Percentiles rank a stretch among this genome's conserved stretches.
Conservation (phyloP, 2,329 filamentous ascomycete genomes). For the Claviceps africana region DNA sequence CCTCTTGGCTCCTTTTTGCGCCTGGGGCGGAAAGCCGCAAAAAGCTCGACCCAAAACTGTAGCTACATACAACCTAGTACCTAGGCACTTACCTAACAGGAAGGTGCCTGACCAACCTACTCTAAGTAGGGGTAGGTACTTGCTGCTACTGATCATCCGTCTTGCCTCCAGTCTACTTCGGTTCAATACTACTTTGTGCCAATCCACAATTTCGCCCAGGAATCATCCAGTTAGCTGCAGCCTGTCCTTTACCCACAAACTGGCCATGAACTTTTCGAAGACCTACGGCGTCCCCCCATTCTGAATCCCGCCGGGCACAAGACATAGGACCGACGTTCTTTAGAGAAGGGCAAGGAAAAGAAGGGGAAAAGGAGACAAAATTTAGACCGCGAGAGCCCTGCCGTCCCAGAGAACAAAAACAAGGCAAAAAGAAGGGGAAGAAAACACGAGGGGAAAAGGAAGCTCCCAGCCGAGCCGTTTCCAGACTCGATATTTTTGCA, state of each 20-base stretch:
- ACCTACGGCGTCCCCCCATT: background rate
- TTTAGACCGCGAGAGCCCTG: background rate
- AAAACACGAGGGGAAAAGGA: background rate
- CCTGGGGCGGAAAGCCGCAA: too few relatives aligned
- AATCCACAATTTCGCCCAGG: background rate
- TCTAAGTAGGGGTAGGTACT: background rate
- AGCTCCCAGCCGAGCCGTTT: background rate
- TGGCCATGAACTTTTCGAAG: background rate
- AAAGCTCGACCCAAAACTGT: too few relatives aligned
- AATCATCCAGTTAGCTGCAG: constrained; percentile 2
- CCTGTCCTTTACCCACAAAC: too few relatives aligned
- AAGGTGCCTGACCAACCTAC: too few relatives aligned
- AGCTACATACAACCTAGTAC: too few relatives aligned
- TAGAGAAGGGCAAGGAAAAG: background rate
- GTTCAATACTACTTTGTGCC: background rate
- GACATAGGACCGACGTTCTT: background rate
- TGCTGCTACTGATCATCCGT: background rate
- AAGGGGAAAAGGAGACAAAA: background rate
- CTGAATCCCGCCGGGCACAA: background rate
- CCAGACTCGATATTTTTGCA: background rate
- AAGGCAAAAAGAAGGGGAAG: background rate
- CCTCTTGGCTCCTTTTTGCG: too few relatives aligned
- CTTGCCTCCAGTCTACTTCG: background rate
- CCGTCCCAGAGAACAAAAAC: too few relatives aligned
- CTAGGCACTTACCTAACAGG: background rate